Conservation (phyloP, 2,329 filamentous ascomycete genomes). For the Trichophyton mentagrophytes region DNA sequence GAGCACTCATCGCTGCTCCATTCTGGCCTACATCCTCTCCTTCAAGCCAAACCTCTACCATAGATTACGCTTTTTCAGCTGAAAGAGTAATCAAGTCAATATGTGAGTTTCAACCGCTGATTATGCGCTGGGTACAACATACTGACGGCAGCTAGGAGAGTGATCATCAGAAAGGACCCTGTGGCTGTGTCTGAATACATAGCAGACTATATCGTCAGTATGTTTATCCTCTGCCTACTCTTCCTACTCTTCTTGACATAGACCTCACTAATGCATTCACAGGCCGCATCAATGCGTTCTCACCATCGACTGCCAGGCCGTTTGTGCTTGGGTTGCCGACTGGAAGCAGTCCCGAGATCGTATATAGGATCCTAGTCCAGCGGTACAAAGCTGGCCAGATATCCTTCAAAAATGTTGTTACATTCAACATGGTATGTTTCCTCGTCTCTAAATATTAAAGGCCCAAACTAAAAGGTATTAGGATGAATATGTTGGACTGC, state of each 20-base stretch:
- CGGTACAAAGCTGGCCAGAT: slow-evolving; percentile 41
- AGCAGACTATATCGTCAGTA: slow-evolving; percentile 66
- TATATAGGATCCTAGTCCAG: slow-evolving; percentile 63
- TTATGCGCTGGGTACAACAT: background rate
- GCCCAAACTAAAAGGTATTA: slow-evolving; percentile 19
- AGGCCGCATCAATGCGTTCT: slow-evolving; percentile 68
- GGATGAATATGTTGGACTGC: slow-evolving; percentile 79
- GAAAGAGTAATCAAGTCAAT: background rate
- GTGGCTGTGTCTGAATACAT: slow-evolving; percentile 59
- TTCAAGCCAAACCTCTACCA: background rate
- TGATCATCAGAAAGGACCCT: slow-evolving; percentile 68
- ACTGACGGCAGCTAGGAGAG: slow-evolving; percentile 47
- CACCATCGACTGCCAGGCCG: slow-evolving; percentile 56
- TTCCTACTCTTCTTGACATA: background rate
- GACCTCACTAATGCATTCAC: background rate
- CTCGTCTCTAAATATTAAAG: background rate
- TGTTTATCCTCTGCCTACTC: slow-evolving; percentile 13
- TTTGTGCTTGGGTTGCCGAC: slow-evolving; percentile 78
- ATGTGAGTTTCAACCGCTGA: background rate
- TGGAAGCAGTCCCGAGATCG: slow-evolving; percentile 63
- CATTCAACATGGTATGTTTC: slow-evolving; percentile 68
- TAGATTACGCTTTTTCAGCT: too few relatives aligned
- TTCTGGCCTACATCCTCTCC: background rate
- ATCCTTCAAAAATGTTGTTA: slow-evolving; percentile 78
- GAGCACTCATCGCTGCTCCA: background rate